Conservation (phyloP, 164 flowering plant species). For the Chloranthus sessilifolius region DNA sequence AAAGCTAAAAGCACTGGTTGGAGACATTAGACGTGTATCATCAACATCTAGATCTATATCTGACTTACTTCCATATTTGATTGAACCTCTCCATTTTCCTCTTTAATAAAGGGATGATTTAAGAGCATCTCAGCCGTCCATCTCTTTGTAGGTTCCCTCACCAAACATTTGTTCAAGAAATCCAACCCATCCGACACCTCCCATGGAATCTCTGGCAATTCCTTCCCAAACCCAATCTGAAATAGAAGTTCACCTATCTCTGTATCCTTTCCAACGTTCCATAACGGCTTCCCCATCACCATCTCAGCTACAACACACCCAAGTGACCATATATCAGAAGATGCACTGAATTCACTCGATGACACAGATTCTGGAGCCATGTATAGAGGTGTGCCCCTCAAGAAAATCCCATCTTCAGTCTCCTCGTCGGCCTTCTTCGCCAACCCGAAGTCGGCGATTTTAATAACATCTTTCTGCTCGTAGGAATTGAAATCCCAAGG, state of each 20-base stretch:
- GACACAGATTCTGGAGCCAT: slow-evolving; percentile 56
- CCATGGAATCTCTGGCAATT: slow-evolving; percentile 41
- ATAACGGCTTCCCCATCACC: slow-evolving; percentile 42
- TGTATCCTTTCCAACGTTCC: slow-evolving; percentile 18
- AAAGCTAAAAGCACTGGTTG: too few relatives aligned
- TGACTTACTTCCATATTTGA: too few relatives aligned
- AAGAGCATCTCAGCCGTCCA: slow-evolving; percentile 67
- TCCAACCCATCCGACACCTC: slow-evolving; percentile 43
- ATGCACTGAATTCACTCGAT: slow-evolving; percentile 22
- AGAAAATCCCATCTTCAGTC: slow-evolving; percentile 22
- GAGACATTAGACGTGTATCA: too few relatives aligned
- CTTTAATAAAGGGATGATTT: slow-evolving; percentile 44
- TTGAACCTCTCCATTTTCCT: neutral
- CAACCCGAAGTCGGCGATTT: slow-evolving; percentile 80
- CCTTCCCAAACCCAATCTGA: slow-evolving; percentile 28
- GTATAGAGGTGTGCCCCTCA: slow-evolving; percentile 53
- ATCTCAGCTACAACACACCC: slow-evolving; percentile 61
- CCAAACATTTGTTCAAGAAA: slow-evolving; percentile 44
- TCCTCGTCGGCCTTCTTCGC: slow-evolving; percentile 31
- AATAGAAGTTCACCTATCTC: slow-evolving; percentile 22
- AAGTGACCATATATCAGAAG: slow-evolving; percentile 56
- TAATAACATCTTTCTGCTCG: too few relatives aligned
- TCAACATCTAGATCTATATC: too few relatives aligned
- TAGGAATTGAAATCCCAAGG: slow-evolving; percentile 11
- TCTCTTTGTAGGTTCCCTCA: slow-evolving; percentile 39